Percentiles rank a stretch among this genome's conserved stretches.
These are phyloP conservation scores for Trichosporon sp. DNA, from an alignment of 1,284 basidiomycete genomes.

Conservation along the genomic window DNA sequence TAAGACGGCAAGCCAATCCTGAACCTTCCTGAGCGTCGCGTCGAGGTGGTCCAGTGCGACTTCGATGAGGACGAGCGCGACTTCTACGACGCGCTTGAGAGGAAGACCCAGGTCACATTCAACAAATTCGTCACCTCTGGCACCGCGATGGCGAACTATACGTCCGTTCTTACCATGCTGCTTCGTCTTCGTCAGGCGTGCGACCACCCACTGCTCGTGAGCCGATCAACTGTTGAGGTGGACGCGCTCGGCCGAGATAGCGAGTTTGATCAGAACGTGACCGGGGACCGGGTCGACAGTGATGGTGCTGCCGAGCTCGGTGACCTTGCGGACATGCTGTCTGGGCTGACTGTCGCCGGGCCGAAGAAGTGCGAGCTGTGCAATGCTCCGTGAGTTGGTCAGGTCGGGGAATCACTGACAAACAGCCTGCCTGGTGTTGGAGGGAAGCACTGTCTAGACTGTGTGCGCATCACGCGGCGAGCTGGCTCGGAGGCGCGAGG, in stretches of 20 bases:
- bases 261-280: constrained; percentile 53
- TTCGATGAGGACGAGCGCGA: constrained; percentile 69
- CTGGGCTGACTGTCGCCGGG: constrained; percentile 60
- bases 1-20: constrained; percentile 79
- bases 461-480: constrained; percentile 36
- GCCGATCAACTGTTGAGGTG: constrained; percentile 63
- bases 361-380: constrained; percentile 70
- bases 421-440: constrained; percentile 20
- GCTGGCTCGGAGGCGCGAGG: constrained; percentile 13
- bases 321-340: constrained; percentile 68
- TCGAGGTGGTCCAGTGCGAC: constrained; percentile 68
- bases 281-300: constrained; percentile 58
- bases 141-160: constrained; percentile 65
- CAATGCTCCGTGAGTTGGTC: constrained; percentile 59
- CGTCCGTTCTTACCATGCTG: constrained; percentile 75
- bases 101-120: constrained; percentile 66
- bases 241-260: constrained; percentile 61
- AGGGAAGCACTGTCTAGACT: constrained; percentile 58
- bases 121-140: constrained; percentile 61
- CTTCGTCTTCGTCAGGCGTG: constrained; percentile 87
- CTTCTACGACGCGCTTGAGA: constrained; percentile 77
- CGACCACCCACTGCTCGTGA: constrained; percentile 77
- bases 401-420: constrained; percentile 3
- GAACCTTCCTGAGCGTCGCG: constrained; percentile 68
- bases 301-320: constrained; percentile 69